These are phyloP conservation scores for Penicillium paradoxum DNA, from an alignment of 495 filamentous ascomycete genomes.

Conservation along the genomic window DNA sequence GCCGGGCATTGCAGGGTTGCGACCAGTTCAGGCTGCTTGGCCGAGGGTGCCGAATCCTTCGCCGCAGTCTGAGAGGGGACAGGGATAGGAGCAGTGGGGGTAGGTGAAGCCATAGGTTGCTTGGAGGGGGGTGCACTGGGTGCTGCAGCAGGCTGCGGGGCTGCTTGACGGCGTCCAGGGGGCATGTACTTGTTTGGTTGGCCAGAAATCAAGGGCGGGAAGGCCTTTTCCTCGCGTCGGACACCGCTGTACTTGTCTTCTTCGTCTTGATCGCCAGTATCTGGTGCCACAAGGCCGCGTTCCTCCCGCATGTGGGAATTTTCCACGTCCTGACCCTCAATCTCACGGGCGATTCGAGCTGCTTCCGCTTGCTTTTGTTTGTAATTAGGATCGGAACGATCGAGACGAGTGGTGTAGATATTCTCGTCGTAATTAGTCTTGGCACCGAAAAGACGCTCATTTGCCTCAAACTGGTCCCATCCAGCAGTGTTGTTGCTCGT, in stretches of 20 bases:
- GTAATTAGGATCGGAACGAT: conserved; percentile 76
- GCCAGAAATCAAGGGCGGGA: conserved; percentile 59
- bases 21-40: conserved; percentile 27
- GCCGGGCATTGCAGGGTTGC: conserved; percentile 17
- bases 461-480: conserved; percentile 95
- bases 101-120: conserved; percentile 14
- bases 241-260: conserved; percentile 96
- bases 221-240: conserved; percentile 60
- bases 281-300: conserved; percentile 61
- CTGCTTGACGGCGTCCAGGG: conserved; percentile 75
- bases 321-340: conserved; percentile 62
- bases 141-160: conserved; percentile 60
- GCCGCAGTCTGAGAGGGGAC: conserved; percentile 18
- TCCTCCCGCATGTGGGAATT: conserved; percentile 88
- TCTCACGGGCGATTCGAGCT: conserved; percentile 81
- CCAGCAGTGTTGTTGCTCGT: conserved; percentile 38
- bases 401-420: conserved; percentile 86
- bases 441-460: conserved; percentile 80
- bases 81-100: conserved; percentile 2
- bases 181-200: conserved; percentile 81
- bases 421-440: conserved; percentile 88
- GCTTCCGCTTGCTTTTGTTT: conserved; percentile 70
- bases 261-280: conserved; percentile 75
- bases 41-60: conserved; percentile 33
- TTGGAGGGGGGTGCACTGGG: conserved; percentile 70